Evolutionary conservation across 1,284 basidiomycete genomes (phyloP), one percentile per base, ranked within the genome.

Genomic region (Trichosporon sp.): DNA sequence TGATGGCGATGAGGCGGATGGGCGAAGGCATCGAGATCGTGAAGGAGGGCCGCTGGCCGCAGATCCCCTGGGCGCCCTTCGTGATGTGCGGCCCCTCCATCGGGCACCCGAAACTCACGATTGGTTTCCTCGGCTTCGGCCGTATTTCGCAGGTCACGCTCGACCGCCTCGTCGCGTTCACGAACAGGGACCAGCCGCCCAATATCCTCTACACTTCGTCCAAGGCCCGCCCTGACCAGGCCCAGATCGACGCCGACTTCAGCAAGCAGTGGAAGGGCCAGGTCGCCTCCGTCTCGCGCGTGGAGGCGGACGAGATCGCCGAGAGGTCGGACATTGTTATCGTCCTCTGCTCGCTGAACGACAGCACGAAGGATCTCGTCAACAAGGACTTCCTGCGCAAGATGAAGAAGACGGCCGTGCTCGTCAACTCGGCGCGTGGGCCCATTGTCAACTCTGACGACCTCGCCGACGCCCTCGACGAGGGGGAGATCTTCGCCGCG

Each of bases 101-200:
- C 54, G 85, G 88, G 10, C 87, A 87, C 35, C 77, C 82, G 7
- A 76, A 76, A 78, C 77, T 82, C 71, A 95, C 90, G 1, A 88
- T 91, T 2, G 95, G 94, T 0, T 96, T 98, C 85, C 85, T 98
- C 38, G 96, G 96, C 7, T 98, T 98, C 78, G 96, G 96, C 4
- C 90, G 95, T 63, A 97, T 96, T 76, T 89, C 93, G 0, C 92
- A 94, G 76, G 90, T 90, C 3, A 91, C 90, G 0, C 87, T 94
- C 59, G 84, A 87, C 8, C 90, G 94, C 12, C 88, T 96, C 31
- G 84, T 92, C 12, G 88, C 92, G 1, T 96, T 96, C 80, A 83
- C 83, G 89, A 91, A 74, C 70, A 76, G 78, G 67, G 61, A 70
- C 2, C 64, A 74, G 3, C 78, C 80, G 1, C 80, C 83, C 7